Conservation (phyloP, 805 yeast genomes). For the Saturnispora diversa region DNA sequence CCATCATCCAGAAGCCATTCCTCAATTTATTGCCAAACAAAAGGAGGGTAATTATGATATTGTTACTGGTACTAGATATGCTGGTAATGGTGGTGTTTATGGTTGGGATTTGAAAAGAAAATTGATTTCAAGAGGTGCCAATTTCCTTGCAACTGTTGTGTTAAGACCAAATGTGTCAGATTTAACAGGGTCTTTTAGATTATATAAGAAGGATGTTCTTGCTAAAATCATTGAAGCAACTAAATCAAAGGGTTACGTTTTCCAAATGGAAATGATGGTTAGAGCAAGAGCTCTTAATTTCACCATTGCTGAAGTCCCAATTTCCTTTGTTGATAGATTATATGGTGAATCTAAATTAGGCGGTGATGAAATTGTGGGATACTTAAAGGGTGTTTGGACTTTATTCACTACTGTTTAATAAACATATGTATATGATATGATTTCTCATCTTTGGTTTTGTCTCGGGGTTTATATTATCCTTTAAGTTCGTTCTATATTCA, state of each 20-base stretch:
- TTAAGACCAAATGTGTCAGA: constrained; percentile 68
- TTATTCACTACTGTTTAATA: constrained; percentile 51
- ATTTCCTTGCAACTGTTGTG: constrained; percentile 63
- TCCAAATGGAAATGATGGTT: constrained; percentile 86
- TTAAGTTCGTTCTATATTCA: too few relatives aligned
- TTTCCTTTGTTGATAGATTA: constrained; percentile 67
- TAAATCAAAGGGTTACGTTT: constrained; percentile 69
- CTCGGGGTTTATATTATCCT: too few relatives aligned
- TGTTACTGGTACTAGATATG: constrained; percentile 54
- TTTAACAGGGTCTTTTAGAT: constrained; percentile 69
- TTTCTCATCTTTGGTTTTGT: too few relatives aligned
- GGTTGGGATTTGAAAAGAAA: constrained; percentile 82
- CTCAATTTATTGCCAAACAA: constrained; percentile 63
- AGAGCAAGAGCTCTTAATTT: constrained; percentile 70
- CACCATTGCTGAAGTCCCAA: constrained; percentile 71
- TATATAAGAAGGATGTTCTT: constrained; percentile 63
- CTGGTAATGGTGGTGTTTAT: constrained; percentile 74
- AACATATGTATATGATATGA: background rate
- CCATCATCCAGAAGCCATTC: constrained; percentile 75
- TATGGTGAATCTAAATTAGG: constrained; percentile 76
- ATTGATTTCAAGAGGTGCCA: constrained; percentile 72
- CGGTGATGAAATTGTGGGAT: constrained; percentile 73
- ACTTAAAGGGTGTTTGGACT: constrained; percentile 68
- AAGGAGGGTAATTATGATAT: constrained; percentile 43
- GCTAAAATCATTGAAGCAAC: constrained; percentile 60